Conservation (phyloP, 2,329 filamentous ascomycete genomes). For the Mycosphaerelloides madeirae region DNA sequence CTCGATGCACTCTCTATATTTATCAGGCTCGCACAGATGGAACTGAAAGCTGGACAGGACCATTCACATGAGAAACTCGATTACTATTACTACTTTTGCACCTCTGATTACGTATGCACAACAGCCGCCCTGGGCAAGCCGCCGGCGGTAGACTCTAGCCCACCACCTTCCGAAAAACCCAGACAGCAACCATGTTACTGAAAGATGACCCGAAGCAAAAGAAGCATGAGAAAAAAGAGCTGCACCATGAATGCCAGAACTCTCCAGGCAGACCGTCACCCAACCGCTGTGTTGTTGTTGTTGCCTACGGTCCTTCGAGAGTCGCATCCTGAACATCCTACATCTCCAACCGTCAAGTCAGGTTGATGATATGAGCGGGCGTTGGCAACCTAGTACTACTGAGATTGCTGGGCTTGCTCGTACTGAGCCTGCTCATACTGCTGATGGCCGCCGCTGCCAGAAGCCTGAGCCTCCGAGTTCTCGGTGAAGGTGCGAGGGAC, state of each 20-base stretch:
- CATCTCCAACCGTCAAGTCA: neutral
- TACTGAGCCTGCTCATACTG: neutral
- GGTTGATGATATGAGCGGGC: neutral
- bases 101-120: too few species aligned
- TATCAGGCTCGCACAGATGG: too few species aligned
- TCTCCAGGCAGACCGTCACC: neutral
- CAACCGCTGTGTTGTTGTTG: neutral
- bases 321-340: too few species aligned
- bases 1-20: too few species aligned
- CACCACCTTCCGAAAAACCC: too few species aligned
- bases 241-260: neutral
- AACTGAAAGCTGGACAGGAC: too few species aligned
- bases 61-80: too few species aligned
- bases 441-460: slow-evolving; percentile 2
- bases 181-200: too few species aligned
- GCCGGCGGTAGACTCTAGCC: too few species aligned
- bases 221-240: neutral
- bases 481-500: slow-evolving; percentile 6
- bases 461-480: neutral
- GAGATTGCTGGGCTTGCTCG: neutral
- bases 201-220: neutral
- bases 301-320: too few species aligned
- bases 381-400: neutral
- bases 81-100: too few species aligned
- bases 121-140: too few species aligned